These are phyloP conservation scores for Leishmania tarentolae DNA, from an alignment of 208 protist species.

Conservation along the genomic window DNA sequence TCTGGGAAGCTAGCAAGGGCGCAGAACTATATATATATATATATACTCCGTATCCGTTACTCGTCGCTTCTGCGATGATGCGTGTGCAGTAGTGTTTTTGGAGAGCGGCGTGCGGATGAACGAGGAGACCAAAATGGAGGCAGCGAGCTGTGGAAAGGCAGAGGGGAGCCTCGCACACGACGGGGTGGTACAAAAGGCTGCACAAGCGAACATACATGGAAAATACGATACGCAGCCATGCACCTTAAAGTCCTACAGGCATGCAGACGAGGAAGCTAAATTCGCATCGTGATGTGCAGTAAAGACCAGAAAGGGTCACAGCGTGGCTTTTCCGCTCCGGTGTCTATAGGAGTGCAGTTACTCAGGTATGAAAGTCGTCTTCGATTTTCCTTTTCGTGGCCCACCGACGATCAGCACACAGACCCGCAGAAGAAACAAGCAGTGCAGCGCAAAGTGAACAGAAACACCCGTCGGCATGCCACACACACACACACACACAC, in stretches of 20 bases:
- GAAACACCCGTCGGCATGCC: not conserved
- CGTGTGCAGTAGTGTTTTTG: not conserved
- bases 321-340: not conserved
- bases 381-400: not conserved
- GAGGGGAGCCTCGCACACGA: not conserved
- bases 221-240: not conserved
- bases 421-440: not conserved
- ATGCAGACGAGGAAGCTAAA: not conserved
- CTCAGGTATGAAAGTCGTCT: not conserved
- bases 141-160: not conserved
- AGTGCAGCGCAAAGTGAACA: not conserved
- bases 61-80: not conserved
- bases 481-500: not conserved
- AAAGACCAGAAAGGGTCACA: not conserved
- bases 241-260: not conserved
- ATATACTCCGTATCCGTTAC: too few species aligned
- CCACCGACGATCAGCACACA: not conserved
- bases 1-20: not conserved
- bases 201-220: not conserved
- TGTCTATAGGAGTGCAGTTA: not conserved
- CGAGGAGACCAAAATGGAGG: not conserved
- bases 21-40: too few species aligned
- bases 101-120: not conserved
- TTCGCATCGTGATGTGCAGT: not conserved
- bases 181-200: not conserved